phyloP scores from a whole-genome alignment of 2,329 filamentous ascomycete species.

The Xylariomycetidae sp. region DNA sequence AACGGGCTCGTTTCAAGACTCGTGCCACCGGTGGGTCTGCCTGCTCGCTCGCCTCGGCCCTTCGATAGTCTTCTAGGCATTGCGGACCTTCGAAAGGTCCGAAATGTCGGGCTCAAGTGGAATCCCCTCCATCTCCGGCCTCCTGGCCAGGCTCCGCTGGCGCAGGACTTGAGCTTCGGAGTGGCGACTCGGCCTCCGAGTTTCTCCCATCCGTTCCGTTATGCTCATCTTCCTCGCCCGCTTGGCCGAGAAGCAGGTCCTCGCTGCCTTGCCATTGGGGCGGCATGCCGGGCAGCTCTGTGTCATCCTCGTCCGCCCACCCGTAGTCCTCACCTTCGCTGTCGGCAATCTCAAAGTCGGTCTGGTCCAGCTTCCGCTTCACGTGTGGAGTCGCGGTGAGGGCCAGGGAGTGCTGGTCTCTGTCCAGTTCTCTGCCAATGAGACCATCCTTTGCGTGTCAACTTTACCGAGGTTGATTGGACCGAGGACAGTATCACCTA shows the following conservation, averaged over 20 bases:
- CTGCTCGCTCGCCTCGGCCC: no score
- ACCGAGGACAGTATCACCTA: constrained; percentile 26
- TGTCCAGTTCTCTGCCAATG: constrained; percentile 34
- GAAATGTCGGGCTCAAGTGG: constrained; percentile 9
- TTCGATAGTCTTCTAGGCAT: no score
- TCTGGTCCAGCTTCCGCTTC: constrained; percentile 61
- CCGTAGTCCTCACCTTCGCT: constrained; percentile 66
- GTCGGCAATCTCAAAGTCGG: constrained; percentile 53
- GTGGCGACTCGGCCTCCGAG: constrained; percentile 10
- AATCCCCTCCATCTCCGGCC: constrained; percentile 6
- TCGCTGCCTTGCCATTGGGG: constrained; percentile 64
- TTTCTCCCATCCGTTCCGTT: constrained; percentile 28
- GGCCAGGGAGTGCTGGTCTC: constrained; percentile 27
- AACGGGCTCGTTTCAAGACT: no score
- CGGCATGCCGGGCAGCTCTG: constrained; percentile 52
- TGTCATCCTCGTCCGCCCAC: constrained; percentile 63
- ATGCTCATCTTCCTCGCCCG: constrained; percentile 35
- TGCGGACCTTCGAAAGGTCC: constrained; percentile 5
- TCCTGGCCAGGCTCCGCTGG: constrained; percentile 10
- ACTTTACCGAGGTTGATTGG: constrained; percentile 6
- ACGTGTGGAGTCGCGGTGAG: constrained; percentile 33
- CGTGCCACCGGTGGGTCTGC: no score
- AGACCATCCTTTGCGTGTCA: constrained; percentile 33
- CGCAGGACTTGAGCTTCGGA: constrained; percentile 4
- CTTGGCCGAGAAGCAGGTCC: constrained; percentile 49